Evolutionary conservation across 192 early-diverging fungal genomes (phyloP), one percentile per base, ranked within the genome.

Genomic region (Entrophospora sp.): DNA sequence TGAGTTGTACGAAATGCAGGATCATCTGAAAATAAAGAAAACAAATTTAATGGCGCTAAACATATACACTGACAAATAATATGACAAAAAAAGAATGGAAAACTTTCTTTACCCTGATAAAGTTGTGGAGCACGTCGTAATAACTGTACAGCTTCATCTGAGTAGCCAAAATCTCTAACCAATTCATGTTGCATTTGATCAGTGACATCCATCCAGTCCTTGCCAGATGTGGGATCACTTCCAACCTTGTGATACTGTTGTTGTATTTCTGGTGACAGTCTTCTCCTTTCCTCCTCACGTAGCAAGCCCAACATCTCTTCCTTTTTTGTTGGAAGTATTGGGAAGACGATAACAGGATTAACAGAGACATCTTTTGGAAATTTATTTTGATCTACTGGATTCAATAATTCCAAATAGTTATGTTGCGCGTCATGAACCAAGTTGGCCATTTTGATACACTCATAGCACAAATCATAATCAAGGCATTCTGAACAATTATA

Each of bases 121-220:
- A 59, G 20, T 59, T 59, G 57, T 25, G 57, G 35, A 40, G 57
- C 57, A 59, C 34, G 57, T 40, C 57, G 57, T 59, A 59, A 40
- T 59, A 59, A 40, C 38, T 59, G 16, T 38, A 59, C 57, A 13
- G 57, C 57, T 9, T 59, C 57, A 40, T 27, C 57, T 10, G 57
- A 59, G 13, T 59, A 59, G 20, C 57, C 57, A 40, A 59, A 59
- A 37, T 59, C 57, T 59, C 57, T 8, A 59, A 59, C 57, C 57
- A 59, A 40, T 2, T 59, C 24, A 59, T 40, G 35, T 40, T 59
- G 37, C 34, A 59, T 59, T 16, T 59, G 57, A 59, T 59, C 34
- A 16, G 57, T 59, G 25, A 59, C 34, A 59, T 59, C 57, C 32
- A 59, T 59, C 57, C 57, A 59, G 22, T 59, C 57, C 57, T 37